phyloP scores from a whole-genome alignment of 768 basidiomycete species.

The Tulasnella sp. region DNA sequence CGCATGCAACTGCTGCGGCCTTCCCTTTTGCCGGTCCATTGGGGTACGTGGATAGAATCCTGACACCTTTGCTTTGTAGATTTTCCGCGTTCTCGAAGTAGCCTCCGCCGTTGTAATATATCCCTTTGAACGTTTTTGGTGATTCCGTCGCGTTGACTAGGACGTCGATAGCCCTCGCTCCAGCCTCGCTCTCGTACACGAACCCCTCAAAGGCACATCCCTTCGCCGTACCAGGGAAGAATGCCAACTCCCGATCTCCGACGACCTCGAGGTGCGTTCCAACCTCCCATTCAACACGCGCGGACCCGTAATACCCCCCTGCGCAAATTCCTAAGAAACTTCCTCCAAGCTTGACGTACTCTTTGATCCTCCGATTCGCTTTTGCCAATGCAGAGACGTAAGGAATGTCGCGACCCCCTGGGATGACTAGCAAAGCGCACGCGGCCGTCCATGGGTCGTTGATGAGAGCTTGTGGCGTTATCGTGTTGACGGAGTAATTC shows the following conservation, averaged over 20 bases:
- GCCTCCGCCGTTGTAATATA: slow-evolving; percentile 38
- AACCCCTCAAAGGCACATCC: slow-evolving; percentile 35
- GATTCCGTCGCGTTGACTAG: slow-evolving; percentile 18
- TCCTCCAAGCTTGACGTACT: slow-evolving; percentile 59
- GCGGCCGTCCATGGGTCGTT: slow-evolving; percentile 64
- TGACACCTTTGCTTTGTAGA: slow-evolving; percentile 13
- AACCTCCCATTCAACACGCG: slow-evolving; percentile 30
- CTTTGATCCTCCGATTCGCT: slow-evolving; percentile 37
- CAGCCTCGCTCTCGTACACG: slow-evolving; percentile 32
- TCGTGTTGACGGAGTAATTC: slow-evolving; percentile 65
- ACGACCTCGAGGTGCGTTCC: slow-evolving; percentile 29
- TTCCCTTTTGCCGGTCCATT: slow-evolving; percentile 17
- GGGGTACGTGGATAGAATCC: slow-evolving; percentile 30
- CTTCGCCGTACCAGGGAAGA: slow-evolving; percentile 31
- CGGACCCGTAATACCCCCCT: slow-evolving; percentile 41
- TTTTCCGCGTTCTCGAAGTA: slow-evolving; percentile 25
- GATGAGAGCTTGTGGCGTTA: slow-evolving; percentile 44
- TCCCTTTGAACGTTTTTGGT: slow-evolving; percentile 18
- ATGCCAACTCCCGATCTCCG: slow-evolving; percentile 31
- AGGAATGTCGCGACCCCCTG: slow-evolving; percentile 41
- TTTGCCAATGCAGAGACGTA: slow-evolving; percentile 28
- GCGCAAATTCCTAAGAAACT: slow-evolving; percentile 56
- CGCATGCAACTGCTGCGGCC: slow-evolving; percentile 29
- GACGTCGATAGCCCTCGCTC: slow-evolving; percentile 28
- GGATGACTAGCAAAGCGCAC: slow-evolving; percentile 71